phyloP scores from a whole-genome alignment of 2,329 filamentous ascomycete genomes.

The Metarhizium album region DNA sequence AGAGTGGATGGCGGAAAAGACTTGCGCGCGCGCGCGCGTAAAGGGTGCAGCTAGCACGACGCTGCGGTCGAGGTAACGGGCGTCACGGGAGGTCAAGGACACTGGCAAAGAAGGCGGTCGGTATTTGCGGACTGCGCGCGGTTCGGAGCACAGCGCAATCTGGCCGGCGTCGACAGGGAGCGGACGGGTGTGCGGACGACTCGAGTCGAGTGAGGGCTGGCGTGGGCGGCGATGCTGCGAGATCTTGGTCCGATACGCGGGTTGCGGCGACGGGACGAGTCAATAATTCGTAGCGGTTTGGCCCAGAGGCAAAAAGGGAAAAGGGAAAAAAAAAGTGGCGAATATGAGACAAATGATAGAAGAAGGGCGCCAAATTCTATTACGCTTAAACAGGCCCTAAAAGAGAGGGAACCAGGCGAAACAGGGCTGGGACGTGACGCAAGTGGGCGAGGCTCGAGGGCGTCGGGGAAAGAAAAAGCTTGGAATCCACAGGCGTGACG shows the following conservation, averaged over 20 bases:
- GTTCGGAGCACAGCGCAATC: not conserved
- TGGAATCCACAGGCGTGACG: not conserved
- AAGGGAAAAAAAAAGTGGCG: slow-evolving; percentile 6
- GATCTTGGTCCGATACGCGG: not conserved
- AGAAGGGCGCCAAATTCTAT: slow-evolving; percentile 3
- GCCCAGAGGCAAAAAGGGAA: too few relatives aligned
- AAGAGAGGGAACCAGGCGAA: not conserved
- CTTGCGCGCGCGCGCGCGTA: not conserved
- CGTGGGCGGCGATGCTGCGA: not conserved
- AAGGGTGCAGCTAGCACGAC: not conserved
- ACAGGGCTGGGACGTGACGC: not conserved
- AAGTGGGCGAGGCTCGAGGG: not conserved
- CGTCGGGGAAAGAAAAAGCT: not conserved
- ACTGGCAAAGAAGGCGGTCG: not conserved
- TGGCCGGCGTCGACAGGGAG: not conserved
- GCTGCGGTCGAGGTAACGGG: not conserved
- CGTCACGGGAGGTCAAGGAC: not conserved
- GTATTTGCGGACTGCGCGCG: not conserved
- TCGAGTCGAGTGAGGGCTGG: not conserved
- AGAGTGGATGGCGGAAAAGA: not conserved
- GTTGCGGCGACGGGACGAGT: not conserved
- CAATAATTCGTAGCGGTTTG: not conserved
- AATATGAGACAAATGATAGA: slow-evolving; percentile 6
- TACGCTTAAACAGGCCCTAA: slow-evolving; percentile 3
- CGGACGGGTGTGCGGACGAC: slow-evolving; percentile 1